Evolutionary conservation across 1,139 yeast species (phyloP), one percentile per base, ranked within the genome.

Genomic region (Zygotorulaspora mrakii): DNA sequence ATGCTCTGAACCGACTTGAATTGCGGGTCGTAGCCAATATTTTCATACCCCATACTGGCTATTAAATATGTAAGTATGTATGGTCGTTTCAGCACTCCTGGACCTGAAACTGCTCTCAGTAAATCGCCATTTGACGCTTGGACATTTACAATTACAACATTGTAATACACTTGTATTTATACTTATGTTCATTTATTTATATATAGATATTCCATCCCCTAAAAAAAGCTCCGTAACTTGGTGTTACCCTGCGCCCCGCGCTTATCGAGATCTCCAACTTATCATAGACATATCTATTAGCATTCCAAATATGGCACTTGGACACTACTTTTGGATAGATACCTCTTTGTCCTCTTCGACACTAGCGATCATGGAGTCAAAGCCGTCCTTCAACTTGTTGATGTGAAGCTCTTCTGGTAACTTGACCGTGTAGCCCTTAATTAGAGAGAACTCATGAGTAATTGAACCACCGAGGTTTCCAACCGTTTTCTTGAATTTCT

Each of bases 1-100:
- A 89, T 76, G 40, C 76, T 73, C 58, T 85, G 88, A 28, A 89
- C 79, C 46, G 94, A 91, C 61, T 86, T 86, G 55, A 88, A 84
- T 39, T 77, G 79, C 3, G 96, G 96, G 47, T 76, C 80, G 46
- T 69, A 70, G 60, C 76, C 82, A 50, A 69, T 42, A 8, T 39
- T 35, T 7, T 50, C 45, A 33, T 54, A 62, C 5, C 47, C 39
- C 57, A 53, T 53, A 8, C 32, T 29, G 10, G n/a, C n/a, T n/a
- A n/a, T n/a, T n/a, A n/a, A n/a, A n/a, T n/a, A n/a, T n/a, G n/a
- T n/a, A n/a, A n/a, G n/a, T n/a, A n/a, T n/a, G n/a, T n/a, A n/a
- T n/a, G n/a, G n/a, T n/a, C n/a, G n/a, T n/a, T n/a, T n/a, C n/a
- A n/a, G n/a, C n/a, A n/a, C n/a, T n/a, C n/a, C n/a, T n/a, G n/a